Base-by-base conservation (phyloP, 1,139 yeast genomes). In the Schizosaccharomyces versatilis region DNA sequence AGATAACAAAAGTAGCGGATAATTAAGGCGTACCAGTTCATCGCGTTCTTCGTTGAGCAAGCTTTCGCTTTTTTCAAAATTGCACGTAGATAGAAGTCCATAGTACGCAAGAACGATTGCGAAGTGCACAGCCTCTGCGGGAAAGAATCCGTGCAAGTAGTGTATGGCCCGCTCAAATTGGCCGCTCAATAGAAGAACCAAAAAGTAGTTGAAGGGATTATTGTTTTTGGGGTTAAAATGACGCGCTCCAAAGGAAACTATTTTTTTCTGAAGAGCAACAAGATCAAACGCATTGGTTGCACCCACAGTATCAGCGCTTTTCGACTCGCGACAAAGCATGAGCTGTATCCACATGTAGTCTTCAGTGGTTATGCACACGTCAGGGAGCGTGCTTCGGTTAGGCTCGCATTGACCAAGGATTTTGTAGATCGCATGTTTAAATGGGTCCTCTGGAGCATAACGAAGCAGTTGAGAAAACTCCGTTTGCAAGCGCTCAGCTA, bases 281-380 rank as follows among this genome's bases (percentile, higher is more conserved):
- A 90, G 71, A 1, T 81, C 74, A 66, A 85, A 90, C 60, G 76
- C 75, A 62, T 84, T 95, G 64, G 77, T 80, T 2, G 49, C 2
- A 14, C 15, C 15, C 7, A 19, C 38, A 9, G 14, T 6, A 9
- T 8, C 2, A 14, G 19, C n/a, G 59, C 68, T 41, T 12, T 52
- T 32, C 47, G 53, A 73, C 61, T 82, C 93, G 58, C 80, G 78
- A 15, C 83, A 78, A 40, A 88, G 72, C 64, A 80, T 76, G 57
- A 90, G 73, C 67, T 90, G 96, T 65, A 84, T 77, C 98, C 98
- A 90, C 56, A 88, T 68, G 98, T 98, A 90, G 68, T 90, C 98
- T 66, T 90, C 97, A 54, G 88, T 77, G 58, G 94, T 84, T 52
- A 80, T 69, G 51, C 88, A 79, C 53, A 90, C 81, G 36, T 75